Evolutionary conservation across 1,284 basidiomycete species (phyloP).

Genomic region (Puccinia coronata): DNA sequence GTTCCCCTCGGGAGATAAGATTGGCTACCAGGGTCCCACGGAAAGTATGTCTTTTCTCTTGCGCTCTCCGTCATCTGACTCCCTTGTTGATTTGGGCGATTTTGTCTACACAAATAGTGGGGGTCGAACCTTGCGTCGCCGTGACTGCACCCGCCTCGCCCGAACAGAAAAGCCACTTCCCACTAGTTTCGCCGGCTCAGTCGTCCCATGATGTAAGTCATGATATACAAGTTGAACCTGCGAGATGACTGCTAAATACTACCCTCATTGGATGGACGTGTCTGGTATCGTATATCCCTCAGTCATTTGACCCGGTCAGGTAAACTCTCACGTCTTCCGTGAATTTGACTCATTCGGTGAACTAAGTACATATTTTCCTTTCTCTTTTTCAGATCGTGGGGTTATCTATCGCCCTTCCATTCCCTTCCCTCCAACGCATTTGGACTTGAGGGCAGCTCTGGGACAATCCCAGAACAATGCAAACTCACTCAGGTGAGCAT

Average conservation of each 20-base stretch:
- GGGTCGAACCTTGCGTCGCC: conserved; percentile 43
- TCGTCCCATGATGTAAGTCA: conserved; percentile 21
- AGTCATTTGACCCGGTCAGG: conserved; percentile 23
- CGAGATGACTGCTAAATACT: background rate
- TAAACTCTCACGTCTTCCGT: background rate
- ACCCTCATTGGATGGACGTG: background rate
- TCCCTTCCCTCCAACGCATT: conserved; percentile 42
- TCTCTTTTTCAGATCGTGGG: conserved; percentile 37
- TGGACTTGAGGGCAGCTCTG: conserved; percentile 43
- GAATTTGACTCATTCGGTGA: background rate
- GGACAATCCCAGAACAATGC: conserved; percentile 38
- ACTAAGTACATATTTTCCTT: background rate
- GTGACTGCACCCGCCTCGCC: conserved; percentile 9
- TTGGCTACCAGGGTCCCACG: conserved; percentile 30
- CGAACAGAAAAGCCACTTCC: conserved; percentile 32
- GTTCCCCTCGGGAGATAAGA: conserved; percentile 23
- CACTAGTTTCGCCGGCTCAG: conserved; percentile 33
- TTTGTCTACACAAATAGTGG: conserved; percentile 1
- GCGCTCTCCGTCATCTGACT: background rate
- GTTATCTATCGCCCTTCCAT: conserved; percentile 49
- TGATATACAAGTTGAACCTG: background rate
- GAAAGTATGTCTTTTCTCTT: conserved; percentile 18
- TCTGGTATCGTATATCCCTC: background rate
- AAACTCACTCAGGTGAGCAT: conserved; percentile 41
- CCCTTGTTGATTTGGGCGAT: background rate